Percentiles rank a stretch among this genome's conserved stretches.
These are phyloP conservation scores for Neofusicoccum sp. DNA, from an alignment of 2,329 filamentous ascomycete genomes.

Conservation along the genomic window DNA sequence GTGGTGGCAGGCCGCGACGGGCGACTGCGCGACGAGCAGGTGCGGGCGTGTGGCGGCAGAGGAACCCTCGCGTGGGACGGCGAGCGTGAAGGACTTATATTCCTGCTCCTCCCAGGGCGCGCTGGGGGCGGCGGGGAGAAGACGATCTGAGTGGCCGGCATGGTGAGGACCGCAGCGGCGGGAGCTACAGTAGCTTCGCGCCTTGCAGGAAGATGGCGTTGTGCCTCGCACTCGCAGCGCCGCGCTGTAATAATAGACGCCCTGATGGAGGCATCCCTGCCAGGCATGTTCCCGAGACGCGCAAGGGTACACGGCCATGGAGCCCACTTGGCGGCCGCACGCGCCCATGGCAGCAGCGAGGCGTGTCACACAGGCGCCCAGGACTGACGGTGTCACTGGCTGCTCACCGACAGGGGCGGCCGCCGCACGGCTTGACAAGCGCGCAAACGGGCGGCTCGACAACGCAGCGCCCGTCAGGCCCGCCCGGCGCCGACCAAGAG, in stretches of 20 bases:
- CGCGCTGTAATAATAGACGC: constrained; percentile 14
- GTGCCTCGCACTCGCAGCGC: constrained; percentile 12
- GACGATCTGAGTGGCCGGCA: constrained; percentile 5
- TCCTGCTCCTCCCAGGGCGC: constrained; percentile 9
- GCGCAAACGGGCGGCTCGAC: neutral
- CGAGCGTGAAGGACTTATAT: constrained; percentile 7
- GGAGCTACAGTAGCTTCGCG: constrained; percentile 14
- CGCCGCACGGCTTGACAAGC: neutral
- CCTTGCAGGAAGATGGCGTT: constrained; percentile 15
- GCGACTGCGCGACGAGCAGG: constrained; percentile 7
- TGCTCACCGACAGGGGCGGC: neutral
- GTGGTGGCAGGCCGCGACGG: constrained; percentile 7
- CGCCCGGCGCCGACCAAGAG: neutral
- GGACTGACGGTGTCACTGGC: neutral
- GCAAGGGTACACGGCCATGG: neutral
- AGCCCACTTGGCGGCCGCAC: neutral
- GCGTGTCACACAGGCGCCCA: neutral
- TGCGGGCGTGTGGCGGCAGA: neutral
- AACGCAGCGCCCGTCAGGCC: neutral
- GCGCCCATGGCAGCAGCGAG: neutral
- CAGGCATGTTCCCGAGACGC: constrained; percentile 1
- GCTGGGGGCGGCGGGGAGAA: constrained; percentile 4
- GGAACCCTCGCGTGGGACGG: neutral
- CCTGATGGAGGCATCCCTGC: constrained; percentile 7
- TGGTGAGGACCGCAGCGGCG: constrained; percentile 8